These are phyloP conservation scores for Candolleomyces aberdarensis DNA, from an alignment of 768 basidiomycete genomes.

Conservation along the genomic window DNA sequence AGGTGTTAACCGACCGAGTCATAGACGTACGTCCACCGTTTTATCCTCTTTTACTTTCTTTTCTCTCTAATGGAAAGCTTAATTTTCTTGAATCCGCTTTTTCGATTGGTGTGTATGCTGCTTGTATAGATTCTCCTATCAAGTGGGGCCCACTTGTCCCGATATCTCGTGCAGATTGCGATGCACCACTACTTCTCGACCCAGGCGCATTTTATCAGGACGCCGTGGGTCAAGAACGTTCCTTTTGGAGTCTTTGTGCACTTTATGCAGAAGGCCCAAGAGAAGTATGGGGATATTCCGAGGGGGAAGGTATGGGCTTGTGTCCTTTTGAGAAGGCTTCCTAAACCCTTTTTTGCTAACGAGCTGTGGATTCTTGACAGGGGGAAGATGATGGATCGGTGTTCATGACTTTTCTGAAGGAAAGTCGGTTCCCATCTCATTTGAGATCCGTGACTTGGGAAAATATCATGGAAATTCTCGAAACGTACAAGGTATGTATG, in stretches of 20 bases:
- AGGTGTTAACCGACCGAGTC: conserved; percentile 58
- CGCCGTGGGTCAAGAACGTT: conserved; percentile 68
- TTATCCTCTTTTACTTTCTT: conserved; percentile 6
- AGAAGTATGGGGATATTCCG: conserved; percentile 64
- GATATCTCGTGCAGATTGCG: conserved; percentile 75
- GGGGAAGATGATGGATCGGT: conserved; percentile 73
- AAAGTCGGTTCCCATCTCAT: conserved; percentile 61
- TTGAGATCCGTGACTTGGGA: conserved; percentile 62
- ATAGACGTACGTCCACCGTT: conserved; percentile 57
- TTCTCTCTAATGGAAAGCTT: too few species aligned
- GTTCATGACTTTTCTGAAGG: conserved; percentile 64
- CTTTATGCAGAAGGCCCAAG: conserved; percentile 57
- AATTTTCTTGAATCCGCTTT: too few species aligned
- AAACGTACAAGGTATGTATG: conserved; percentile 61
- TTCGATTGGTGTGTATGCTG: too few species aligned
- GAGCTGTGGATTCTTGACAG: conserved; percentile 25
- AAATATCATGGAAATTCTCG: conserved; percentile 59
- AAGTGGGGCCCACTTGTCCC: conserved; percentile 75
- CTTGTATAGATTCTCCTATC: conserved; percentile 58
- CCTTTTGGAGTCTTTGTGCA: conserved; percentile 58
- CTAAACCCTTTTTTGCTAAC: conserved; percentile 4
- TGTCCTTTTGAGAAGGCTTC: not conserved
- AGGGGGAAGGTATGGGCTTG: conserved; percentile 42
- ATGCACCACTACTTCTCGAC: conserved; percentile 79
- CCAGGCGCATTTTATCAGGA: conserved; percentile 70